Evolutionary conservation across 2,329 filamentous ascomycete species (phyloP).

Genomic region (Cadophora sp.): DNA sequence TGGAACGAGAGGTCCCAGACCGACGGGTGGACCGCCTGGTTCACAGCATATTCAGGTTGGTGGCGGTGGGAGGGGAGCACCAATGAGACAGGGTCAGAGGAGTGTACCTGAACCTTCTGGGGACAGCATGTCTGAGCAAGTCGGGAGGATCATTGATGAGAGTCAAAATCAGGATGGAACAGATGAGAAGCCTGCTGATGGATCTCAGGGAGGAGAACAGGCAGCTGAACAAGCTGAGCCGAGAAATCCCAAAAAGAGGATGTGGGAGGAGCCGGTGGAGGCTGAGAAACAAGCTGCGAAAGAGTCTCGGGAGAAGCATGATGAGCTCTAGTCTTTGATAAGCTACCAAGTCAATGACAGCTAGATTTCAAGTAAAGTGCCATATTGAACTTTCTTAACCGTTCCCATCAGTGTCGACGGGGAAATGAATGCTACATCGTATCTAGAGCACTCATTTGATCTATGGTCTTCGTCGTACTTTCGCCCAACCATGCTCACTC

Average conservation of each 20-base stretch:
- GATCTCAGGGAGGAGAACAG: slow-evolving; percentile 43
- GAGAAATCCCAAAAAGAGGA: slow-evolving; percentile 65
- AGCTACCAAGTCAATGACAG: background rate
- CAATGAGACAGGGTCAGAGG: slow-evolving; percentile 31
- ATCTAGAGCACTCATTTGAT: no score
- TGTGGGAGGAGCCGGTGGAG: slow-evolving; percentile 60
- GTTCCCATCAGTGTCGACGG: background rate
- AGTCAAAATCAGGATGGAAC: slow-evolving; percentile 42
- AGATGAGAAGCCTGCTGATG: slow-evolving; percentile 44
- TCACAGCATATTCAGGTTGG: slow-evolving; percentile 57
- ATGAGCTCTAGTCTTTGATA: slow-evolving; percentile 40
- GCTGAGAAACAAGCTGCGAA: slow-evolving; percentile 39
- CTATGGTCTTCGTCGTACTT: no score
- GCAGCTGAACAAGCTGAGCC: slow-evolving; percentile 42
- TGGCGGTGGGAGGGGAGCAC: slow-evolving; percentile 45
- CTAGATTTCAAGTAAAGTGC: background rate
- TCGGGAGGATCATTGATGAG: slow-evolving; percentile 60
- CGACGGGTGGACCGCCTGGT: slow-evolving; percentile 24
- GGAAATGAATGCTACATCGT: no score
- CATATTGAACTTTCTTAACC: background rate
- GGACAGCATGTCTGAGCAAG: slow-evolving; percentile 55
- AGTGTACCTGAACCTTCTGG: slow-evolving; percentile 29
- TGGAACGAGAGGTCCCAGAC: slow-evolving; percentile 31
- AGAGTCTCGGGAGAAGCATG: slow-evolving; percentile 30
- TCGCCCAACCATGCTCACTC: background rate